Conservation (phyloP, 768 basidiomycete species). For the Thelephora aurantiotincta region DNA sequence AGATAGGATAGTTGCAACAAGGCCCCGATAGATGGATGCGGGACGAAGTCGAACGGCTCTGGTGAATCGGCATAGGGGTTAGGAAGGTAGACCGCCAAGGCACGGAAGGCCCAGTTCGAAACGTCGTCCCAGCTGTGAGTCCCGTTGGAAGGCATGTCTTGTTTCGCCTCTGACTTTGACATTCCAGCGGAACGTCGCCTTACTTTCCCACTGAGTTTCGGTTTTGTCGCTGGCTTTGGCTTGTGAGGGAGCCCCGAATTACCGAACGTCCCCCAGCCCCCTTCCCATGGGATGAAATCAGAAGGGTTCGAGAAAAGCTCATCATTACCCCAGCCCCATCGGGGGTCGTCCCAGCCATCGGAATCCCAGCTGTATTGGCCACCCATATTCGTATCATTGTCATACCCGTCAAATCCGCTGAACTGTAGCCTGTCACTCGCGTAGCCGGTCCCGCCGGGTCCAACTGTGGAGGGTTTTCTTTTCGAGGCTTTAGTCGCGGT, state of each 20-base stretch:
- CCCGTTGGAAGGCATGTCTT: neutral
- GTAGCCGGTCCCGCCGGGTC: slow-evolving; percentile 42
- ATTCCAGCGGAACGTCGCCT: no score
- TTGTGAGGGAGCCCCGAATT: no score
- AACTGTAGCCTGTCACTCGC: slow-evolving; percentile 12
- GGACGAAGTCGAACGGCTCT: slow-evolving; percentile 33
- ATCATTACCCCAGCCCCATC: no score
- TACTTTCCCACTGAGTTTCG: no score
- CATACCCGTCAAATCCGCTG: neutral
- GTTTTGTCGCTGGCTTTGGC: no score
- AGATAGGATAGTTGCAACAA: slow-evolving; percentile 31
- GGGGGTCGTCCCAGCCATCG: no score
- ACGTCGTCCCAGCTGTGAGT: slow-evolving; percentile 23
- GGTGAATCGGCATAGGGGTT: slow-evolving; percentile 29
- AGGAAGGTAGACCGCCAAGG: slow-evolving; percentile 28
- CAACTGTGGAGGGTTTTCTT: slow-evolving; percentile 18
- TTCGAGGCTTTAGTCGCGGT: slow-evolving; percentile 13
- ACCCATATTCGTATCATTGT: neutral
- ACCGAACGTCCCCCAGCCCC: no score
- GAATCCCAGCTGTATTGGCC: neutral
- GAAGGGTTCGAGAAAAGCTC: no score
- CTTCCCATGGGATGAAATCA: no score
- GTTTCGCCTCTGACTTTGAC: neutral
- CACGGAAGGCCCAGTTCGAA: slow-evolving; percentile 23
- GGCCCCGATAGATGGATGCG: slow-evolving; percentile 28